Evolutionary conservation across 2,329 filamentous ascomycete species (phyloP).

Genomic region (Plenodomus lindquistii): DNA sequence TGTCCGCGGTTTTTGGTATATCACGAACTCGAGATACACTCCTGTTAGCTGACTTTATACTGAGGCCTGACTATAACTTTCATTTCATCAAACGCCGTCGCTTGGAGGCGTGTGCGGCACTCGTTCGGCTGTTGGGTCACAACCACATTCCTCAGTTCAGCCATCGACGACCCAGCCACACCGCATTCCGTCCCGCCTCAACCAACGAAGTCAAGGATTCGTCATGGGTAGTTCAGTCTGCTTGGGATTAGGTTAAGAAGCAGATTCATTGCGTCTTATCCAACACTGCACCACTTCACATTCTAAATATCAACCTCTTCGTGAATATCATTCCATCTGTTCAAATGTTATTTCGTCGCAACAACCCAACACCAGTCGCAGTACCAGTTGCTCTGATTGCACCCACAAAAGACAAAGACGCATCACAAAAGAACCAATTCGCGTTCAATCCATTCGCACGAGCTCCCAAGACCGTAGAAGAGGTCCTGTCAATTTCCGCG

Average conservation of each 20-base stretch:
- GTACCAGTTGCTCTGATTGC: constrained; percentile 5
- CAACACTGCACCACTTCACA: neutral
- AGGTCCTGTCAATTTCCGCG: constrained; percentile 14
- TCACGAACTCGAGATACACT: too few relatives aligned
- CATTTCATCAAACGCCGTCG: too few relatives aligned
- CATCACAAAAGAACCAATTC: constrained; percentile 3
- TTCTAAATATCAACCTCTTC: neutral
- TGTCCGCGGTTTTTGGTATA: too few relatives aligned
- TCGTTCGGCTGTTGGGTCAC: constrained; percentile 12
- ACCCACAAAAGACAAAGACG: constrained; percentile 6
- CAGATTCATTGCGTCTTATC: neutral
- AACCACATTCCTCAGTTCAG: constrained; percentile 26
- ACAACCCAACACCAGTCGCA: constrained; percentile 5
- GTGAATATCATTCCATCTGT: neutral
- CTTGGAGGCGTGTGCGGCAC: too few relatives aligned
- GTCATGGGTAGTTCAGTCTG: neutral
- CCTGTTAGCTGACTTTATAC: too few relatives aligned
- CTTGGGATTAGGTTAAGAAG: neutral
- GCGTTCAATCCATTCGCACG: constrained; percentile 8
- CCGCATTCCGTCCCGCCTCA: constrained; percentile 35
- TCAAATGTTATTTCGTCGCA: constrained; percentile 10
- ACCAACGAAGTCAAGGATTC: constrained; percentile 2
- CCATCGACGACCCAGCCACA: constrained; percentile 30
- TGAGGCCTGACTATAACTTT: too few relatives aligned
- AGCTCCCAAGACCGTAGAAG: constrained; percentile 18